Percentiles rank a stretch among this genome's conserved stretches.
These are phyloP conservation scores for Claviceps fusiformis DNA, from an alignment of 2,329 filamentous ascomycete species.

Conservation along the genomic window DNA sequence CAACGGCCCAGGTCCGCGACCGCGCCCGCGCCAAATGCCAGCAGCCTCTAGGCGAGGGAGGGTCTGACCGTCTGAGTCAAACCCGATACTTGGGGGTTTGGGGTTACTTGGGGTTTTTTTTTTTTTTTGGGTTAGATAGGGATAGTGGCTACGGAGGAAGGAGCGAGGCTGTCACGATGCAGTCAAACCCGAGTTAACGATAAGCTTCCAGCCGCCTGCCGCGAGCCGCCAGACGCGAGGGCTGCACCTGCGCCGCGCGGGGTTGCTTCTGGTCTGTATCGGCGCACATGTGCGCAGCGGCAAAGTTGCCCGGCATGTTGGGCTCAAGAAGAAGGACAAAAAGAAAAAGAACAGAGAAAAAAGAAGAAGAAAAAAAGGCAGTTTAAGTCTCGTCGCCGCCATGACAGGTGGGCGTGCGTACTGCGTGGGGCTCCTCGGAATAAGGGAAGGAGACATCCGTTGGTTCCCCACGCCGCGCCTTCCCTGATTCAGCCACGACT, in stretches of 20 bases:
- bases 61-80: not conserved
- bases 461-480: not conserved
- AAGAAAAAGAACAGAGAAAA: too few species aligned
- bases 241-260: too few species aligned
- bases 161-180: not conserved
- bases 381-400: not conserved
- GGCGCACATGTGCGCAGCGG: too few species aligned
- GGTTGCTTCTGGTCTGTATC: too few species aligned
- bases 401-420: not conserved
- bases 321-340: too few species aligned
- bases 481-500: not conserved
- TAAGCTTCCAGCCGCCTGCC: too few species aligned
- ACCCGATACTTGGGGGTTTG: too few species aligned
- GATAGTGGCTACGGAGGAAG: too few species aligned
- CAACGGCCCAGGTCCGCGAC: not conserved
- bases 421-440: not conserved
- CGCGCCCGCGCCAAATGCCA: too few species aligned
- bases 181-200: too few species aligned
- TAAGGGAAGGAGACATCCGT: not conserved
- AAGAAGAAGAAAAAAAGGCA: not conserved
- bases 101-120: accelerated
- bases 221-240: too few species aligned
- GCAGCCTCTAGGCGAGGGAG: not conserved
- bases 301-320: not conserved
- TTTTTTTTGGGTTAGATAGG: too few species aligned